Percentiles rank a stretch among this genome's conserved stretches.
Evolutionary conservation across 768 basidiomycete species (phyloP).

Genomic region (Termitomyces titanicus): DNA sequence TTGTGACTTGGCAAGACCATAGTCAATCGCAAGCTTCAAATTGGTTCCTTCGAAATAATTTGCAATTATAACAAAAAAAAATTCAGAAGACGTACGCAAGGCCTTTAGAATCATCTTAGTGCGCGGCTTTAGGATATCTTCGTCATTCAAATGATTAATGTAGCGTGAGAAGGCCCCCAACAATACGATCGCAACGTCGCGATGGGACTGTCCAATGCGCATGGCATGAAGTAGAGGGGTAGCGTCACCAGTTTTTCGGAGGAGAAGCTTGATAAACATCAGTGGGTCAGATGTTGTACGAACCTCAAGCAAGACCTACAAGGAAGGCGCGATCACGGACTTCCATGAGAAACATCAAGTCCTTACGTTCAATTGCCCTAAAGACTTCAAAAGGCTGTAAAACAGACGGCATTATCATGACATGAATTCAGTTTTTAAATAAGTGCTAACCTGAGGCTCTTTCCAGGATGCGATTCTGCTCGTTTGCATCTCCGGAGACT

Average conservation of each 20-base stretch:
- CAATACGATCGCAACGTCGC: constrained; percentile 83
- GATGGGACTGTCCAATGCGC: constrained; percentile 68
- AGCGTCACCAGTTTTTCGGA: constrained; percentile 81
- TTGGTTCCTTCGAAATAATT: constrained; percentile 48
- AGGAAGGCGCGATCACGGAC: constrained; percentile 76
- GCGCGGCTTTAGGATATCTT: constrained; percentile 64
- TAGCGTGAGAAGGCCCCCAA: constrained; percentile 90
- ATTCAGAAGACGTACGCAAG: constrained; percentile 49
- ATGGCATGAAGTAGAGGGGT: constrained; percentile 93
- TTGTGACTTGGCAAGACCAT: constrained; percentile 76
- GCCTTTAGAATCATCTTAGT: constrained; percentile 76
- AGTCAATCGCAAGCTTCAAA: constrained; percentile 90
- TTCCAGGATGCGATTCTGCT: constrained; percentile 34
- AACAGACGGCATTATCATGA: neutral
- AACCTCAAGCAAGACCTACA: constrained; percentile 38
- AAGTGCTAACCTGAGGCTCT: constrained; percentile 45
- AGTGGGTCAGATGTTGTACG: neutral
- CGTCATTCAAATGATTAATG: constrained; percentile 85
- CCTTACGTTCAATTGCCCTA: constrained; percentile 80
- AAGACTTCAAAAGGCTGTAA: constrained; percentile 59
- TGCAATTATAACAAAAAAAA: neutral
- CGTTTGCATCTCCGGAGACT: constrained; percentile 9
- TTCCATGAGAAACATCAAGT: constrained; percentile 82
- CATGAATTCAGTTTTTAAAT: neutral
- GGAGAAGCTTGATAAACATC: constrained; percentile 50